Evolutionary conservation across 2,329 filamentous ascomycete genomes (phyloP), one percentile per base, ranked within the genome.

Genomic region (Stemphylium lycopersici): DNA sequence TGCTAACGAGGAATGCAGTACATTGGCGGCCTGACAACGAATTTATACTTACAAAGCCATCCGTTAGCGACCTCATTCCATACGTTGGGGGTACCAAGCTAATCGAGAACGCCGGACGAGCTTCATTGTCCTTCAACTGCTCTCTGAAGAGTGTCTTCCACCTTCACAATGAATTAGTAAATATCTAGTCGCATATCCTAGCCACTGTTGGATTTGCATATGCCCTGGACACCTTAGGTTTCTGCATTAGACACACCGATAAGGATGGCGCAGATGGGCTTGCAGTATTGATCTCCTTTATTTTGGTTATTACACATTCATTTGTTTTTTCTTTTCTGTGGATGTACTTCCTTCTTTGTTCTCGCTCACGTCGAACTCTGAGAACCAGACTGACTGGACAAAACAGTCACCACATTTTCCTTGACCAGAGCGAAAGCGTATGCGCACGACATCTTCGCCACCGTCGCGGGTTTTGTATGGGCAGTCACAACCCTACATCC

Each of bases 351-450:
- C 20, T 31, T 12, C 8, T n/a, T 31, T 7, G 4, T 37, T 42
- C 24, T 13, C 38, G 29, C 22, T n/a, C 26, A 13, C 26, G 10
- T 12, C 10, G 12, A 24, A 41, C 16, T 2, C 13, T 26, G 10
- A 16, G 13, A 12, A 24, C 16, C 13, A 15, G 8, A 20, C 38
- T 51, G 29, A 36, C 4, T 41, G 18, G 10, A 13, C 16, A 47
- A 34, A 20, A 6, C 5, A 89, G 87, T 3, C 97, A 87, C 72
- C 93, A 97, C 73, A 83, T 89, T 4, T 82, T 96, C 47, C 86
- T 82, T 18, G 96, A 96, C 62, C 93, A 97, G 75, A 93, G 90
- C 18, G 84, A 84, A 38, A 73, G 74, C 1, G 90, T 96, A 59
- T 3, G 46, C 61, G 0, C 81, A 82, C 60, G 71, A 71, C 66